phyloP scores from a whole-genome alignment of 108 stramenopile genomes.

The Cyclotella cryptica region DNA sequence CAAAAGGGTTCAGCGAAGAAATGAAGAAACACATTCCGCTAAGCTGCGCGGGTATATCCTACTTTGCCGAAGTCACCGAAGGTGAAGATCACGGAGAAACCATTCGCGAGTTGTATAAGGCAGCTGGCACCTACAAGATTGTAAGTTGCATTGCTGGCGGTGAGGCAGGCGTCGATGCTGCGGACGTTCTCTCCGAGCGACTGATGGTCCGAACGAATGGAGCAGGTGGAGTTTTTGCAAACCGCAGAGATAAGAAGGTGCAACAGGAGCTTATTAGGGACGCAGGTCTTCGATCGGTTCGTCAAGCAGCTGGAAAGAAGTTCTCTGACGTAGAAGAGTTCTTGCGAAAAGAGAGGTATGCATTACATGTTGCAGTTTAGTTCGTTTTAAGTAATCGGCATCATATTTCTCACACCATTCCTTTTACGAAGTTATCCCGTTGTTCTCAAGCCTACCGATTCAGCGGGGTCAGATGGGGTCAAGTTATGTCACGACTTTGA shows the following conservation, averaged over 20 bases:
- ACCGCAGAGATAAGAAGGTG: constrained; percentile 91
- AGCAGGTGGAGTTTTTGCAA: constrained; percentile 69
- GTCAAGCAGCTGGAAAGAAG: constrained; percentile 72
- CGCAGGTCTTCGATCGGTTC: constrained; percentile 84
- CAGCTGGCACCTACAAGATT: constrained; percentile 67
- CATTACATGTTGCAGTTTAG: not conserved
- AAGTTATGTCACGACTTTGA: constrained; percentile 89
- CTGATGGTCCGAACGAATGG: constrained; percentile 87
- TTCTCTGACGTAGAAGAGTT: constrained; percentile 85
- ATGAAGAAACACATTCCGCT: constrained; percentile 84
- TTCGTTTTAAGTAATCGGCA: not conserved
- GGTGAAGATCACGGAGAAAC: constrained; percentile 63
- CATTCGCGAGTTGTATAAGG: constrained; percentile 53
- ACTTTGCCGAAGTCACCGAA: constrained; percentile 68
- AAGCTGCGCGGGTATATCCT: constrained; percentile 55
- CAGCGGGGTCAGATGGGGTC: constrained; percentile 95
- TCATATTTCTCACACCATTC: not conserved
- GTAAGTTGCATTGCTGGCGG: constrained; percentile 84
- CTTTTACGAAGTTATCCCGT: constrained; percentile 61
- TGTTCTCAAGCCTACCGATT: constrained; percentile 93
- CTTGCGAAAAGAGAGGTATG: constrained; percentile 60
- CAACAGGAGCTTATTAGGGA: constrained; percentile 89
- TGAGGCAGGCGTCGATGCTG: constrained; percentile 87
- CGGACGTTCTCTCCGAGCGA: constrained; percentile 80
- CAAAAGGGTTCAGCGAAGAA: constrained; percentile 61